Percentiles rank a stretch among this genome's conserved stretches.
Evolutionary conservation across 164 flowering plant species (phyloP).

Genomic region (Piper longum): DNA sequence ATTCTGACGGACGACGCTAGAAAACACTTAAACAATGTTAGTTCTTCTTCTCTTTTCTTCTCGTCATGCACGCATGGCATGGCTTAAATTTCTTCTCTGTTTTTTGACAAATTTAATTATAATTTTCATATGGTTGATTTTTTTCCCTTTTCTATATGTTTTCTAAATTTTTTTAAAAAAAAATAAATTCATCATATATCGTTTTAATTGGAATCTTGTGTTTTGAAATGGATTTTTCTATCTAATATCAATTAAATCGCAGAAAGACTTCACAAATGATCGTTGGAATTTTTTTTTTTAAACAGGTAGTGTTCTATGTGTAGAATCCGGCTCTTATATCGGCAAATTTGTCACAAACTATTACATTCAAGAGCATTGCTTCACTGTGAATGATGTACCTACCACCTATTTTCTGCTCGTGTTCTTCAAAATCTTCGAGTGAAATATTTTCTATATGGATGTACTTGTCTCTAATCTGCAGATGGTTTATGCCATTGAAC

Average conservation of each 20-base stretch:
- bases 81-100: not conserved
- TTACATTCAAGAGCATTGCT: slow-evolving; percentile 45
- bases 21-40: slow-evolving; percentile 37
- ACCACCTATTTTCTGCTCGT: not conserved
- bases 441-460: too few species aligned
- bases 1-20: slow-evolving; percentile 36
- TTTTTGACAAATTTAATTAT: too few species aligned
- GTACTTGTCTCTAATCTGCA: slow-evolving; percentile 9
- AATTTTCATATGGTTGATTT: too few species aligned
- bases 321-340: slow-evolving; percentile 57
- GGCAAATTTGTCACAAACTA: slow-evolving; percentile 38
- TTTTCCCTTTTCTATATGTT: too few species aligned
- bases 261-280: not conserved
- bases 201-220: too few species aligned
- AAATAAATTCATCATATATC: too few species aligned
- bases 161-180: too few species aligned
- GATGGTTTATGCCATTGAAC: slow-evolving; percentile 97
- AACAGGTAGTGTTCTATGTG: slow-evolving; percentile 61
- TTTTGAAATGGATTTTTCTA: not conserved
- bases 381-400: slow-evolving; percentile 29
- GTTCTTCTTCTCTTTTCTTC: slow-evolving; percentile 1
- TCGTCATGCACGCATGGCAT: not conserved
- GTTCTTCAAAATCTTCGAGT: not conserved
- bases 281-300: not conserved
- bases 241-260: too few species aligned